These are phyloP conservation scores for Colletotrichum tropicale DNA, from an alignment of 2,329 filamentous ascomycete species.

Conservation along the genomic window DNA sequence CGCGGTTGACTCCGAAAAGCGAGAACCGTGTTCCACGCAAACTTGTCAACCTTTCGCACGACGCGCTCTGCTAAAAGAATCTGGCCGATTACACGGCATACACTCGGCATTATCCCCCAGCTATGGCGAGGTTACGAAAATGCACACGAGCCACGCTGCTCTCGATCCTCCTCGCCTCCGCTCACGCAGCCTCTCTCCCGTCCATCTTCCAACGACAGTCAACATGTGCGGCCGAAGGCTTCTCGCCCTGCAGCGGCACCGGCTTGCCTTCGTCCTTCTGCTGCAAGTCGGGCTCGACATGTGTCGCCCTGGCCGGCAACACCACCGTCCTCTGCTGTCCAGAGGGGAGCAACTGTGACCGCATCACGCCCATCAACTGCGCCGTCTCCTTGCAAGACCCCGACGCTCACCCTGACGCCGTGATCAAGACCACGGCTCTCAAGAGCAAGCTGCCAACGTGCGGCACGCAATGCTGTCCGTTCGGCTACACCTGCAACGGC, in stretches of 20 bases:
- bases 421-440: constrained; percentile 71
- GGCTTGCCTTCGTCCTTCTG: constrained; percentile 70
- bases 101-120: not conserved
- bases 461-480: constrained; percentile 69
- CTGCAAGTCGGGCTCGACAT: constrained; percentile 60
- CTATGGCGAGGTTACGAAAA: constrained; percentile 32
- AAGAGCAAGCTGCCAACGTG: constrained; percentile 61
- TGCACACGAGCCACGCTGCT: constrained; percentile 42
- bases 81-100: not conserved
- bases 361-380: constrained; percentile 69
- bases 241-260: constrained; percentile 56
- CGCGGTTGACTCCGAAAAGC: constrained; percentile 1
- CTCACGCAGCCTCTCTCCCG: constrained; percentile 42
- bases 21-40: not conserved
- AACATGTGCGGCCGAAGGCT: constrained; percentile 55
- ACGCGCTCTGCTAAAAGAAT: not conserved
- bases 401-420: constrained; percentile 56
- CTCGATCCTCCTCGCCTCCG: constrained; percentile 36
- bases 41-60: not conserved
- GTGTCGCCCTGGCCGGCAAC: constrained; percentile 64
- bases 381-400: constrained; percentile 66
- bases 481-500: constrained; percentile 69
- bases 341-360: constrained; percentile 56
- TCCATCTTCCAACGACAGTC: constrained; percentile 47
- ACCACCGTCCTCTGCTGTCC: constrained; percentile 78